These are phyloP conservation scores for Kwoniella newhampshirensis DNA, from an alignment of 768 basidiomycete genomes.

Conservation along the genomic window DNA sequence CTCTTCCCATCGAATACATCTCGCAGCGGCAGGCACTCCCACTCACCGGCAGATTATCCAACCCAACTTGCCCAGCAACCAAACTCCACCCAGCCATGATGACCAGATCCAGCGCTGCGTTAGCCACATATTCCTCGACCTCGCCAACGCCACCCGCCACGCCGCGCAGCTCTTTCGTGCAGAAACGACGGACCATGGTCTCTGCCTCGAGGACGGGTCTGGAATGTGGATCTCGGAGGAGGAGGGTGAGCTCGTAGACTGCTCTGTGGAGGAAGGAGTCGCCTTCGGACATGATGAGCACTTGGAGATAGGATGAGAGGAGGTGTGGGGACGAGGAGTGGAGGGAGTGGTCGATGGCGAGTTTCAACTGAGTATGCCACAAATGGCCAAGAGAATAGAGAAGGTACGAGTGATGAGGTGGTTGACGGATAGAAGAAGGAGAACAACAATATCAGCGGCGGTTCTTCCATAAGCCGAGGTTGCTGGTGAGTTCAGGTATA, in stretches of 20 bases:
- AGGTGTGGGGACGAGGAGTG: slow-evolving; percentile 61
- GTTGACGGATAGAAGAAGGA: background rate
- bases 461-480: no score
- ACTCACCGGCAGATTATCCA: slow-evolving; percentile 70
- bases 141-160: slow-evolving; percentile 71
- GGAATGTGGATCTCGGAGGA: slow-evolving; percentile 57
- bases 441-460: no score
- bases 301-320: slow-evolving; percentile 89
- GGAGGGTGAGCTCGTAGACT: slow-evolving; percentile 66
- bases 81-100: slow-evolving; percentile 78
- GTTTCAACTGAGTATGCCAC: slow-evolving; percentile 66
- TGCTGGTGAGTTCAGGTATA: no score
- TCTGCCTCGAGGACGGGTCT: slow-evolving; percentile 75
- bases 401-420: no score
- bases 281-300: slow-evolving; percentile 93
- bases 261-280: slow-evolving; percentile 81
- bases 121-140: slow-evolving; percentile 87
- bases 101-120: slow-evolving; percentile 80
- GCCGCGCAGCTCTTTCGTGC: slow-evolving; percentile 72
- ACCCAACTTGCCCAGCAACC: slow-evolving; percentile 61
- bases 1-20: background rate
- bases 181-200: slow-evolving; percentile 76
- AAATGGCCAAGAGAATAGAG: no score
- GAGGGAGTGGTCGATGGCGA: slow-evolving; percentile 86
- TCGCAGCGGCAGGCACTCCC: background rate